A percentile compares a stretch with the other conserved stretches of the same genome.
These are phyloP conservation scores for Asterochloris erici DNA, from an alignment of 139 green algal species.

Conservation along the genomic window DNA sequence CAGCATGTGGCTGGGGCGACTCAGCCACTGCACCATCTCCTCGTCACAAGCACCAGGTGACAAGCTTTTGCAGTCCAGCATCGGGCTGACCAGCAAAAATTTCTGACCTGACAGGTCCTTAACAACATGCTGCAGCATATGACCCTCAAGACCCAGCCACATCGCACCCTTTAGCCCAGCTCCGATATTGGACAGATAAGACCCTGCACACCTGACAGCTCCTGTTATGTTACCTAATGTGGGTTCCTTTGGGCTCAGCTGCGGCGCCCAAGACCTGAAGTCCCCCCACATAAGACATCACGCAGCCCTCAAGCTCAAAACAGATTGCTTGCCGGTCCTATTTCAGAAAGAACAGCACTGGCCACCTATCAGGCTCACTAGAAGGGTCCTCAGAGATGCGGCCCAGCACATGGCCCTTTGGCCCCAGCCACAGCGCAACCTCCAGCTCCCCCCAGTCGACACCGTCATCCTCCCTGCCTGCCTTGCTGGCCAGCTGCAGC, in stretches of 20 bases:
- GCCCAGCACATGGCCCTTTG: background rate
- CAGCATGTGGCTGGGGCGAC: no score
- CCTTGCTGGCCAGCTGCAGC: background rate
- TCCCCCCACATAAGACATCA: background rate
- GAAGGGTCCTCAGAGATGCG: background rate
- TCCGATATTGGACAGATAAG: no score
- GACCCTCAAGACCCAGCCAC: no score
- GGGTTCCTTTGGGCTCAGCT: background rate
- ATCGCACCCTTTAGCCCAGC: no score
- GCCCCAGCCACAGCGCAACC: constrained; percentile 7
- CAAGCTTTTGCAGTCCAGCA: no score
- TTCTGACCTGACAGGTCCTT: no score
- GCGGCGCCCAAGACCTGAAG: background rate
- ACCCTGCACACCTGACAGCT: background rate
- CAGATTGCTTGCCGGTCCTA: background rate
- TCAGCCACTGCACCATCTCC: no score
- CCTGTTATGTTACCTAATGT: background rate
- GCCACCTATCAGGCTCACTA: no score
- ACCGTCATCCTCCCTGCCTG: background rate
- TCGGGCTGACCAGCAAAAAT: no score
- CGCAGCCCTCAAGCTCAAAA: background rate
- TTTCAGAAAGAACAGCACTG: no score
- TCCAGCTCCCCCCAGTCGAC: background rate
- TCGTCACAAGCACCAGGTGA: no score
- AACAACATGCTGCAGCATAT: no score